Percentiles rank a stretch among this genome's conserved stretches.
phyloP scores from a whole-genome alignment of 495 filamentous ascomycete species.

The Entonaema liquescens region DNA sequence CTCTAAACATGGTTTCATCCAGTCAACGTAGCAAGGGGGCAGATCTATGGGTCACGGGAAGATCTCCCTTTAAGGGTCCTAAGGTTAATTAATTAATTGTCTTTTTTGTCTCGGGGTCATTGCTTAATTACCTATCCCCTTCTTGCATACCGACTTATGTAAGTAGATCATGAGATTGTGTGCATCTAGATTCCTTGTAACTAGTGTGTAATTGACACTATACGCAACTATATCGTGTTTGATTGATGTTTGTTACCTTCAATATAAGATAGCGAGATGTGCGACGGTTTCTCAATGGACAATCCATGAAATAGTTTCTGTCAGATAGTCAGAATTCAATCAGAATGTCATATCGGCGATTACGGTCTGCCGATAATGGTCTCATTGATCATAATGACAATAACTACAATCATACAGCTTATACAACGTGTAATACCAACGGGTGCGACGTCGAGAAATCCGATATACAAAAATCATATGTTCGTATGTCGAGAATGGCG shows the following conservation, averaged over 20 bases:
- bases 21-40: not conserved
- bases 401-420: conserved; percentile 4
- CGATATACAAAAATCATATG: not conserved
- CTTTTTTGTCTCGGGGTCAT: conserved; percentile 12
- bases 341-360: conserved; percentile 22
- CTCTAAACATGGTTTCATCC: conserved; percentile 26
- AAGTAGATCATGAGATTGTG: conserved; percentile 22
- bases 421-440: not conserved
- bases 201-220: not conserved
- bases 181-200: conserved; percentile 25
- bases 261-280: conserved; percentile 8
- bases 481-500: conserved; percentile 16
- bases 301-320: conserved; percentile 4
- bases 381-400: not conserved
- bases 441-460: not conserved
- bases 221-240: conserved; percentile 4
- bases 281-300: conserved; percentile 20
- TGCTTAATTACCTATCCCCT: conserved; percentile 29
- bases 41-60: conserved; percentile 19
- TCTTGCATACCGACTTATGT: conserved; percentile 8
- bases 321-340: not conserved
- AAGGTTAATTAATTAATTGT: too few relatives aligned
- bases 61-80: conserved; percentile 4
- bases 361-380: conserved; percentile 22
- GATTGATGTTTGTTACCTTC: not conserved